phyloP scores from a whole-genome alignment of 345 rosid genomes.

The Acer negundo region DNA sequence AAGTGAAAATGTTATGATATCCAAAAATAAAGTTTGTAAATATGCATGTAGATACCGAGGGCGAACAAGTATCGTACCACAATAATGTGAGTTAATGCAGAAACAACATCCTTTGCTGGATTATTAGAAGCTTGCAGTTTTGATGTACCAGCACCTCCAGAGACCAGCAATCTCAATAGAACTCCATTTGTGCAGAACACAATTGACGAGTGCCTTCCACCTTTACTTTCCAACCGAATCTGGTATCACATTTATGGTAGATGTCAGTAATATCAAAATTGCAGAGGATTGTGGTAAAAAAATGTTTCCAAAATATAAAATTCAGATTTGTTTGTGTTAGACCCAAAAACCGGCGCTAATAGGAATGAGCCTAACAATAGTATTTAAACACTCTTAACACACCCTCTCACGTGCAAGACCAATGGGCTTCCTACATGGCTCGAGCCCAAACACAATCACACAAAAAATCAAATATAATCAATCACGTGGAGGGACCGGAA shows the following conservation, averaged over 20 bases:
- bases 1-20: conserved; percentile 5
- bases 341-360: no score
- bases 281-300: neutral
- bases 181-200: conserved; percentile 96
- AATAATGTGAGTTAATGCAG: conserved; percentile 85
- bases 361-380: no score
- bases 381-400: no score
- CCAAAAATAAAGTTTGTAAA: neutral
- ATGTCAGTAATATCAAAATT: conserved; percentile 17
- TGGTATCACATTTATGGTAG: conserved; percentile 25
- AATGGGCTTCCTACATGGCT: no score
- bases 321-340: neutral
- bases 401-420: no score
- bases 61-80: conserved; percentile 57
- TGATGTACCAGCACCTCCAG: conserved; percentile 42
- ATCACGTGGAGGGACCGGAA: no score
- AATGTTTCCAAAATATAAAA: conserved; percentile 1
- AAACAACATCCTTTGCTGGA: conserved; percentile 36
- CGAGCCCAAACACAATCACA: no score
- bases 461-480: no score
- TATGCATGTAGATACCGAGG: neutral
- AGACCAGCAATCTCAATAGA: conserved; percentile 76
- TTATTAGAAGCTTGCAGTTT: conserved; percentile 32
- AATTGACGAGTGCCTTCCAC: conserved; percentile 83
- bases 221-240: conserved; percentile 92